Evolutionary conservation across 2,329 filamentous ascomycete genomes (phyloP), one percentile per base, ranked within the genome.

Genomic region (Colletotrichum brevisporum): DNA sequence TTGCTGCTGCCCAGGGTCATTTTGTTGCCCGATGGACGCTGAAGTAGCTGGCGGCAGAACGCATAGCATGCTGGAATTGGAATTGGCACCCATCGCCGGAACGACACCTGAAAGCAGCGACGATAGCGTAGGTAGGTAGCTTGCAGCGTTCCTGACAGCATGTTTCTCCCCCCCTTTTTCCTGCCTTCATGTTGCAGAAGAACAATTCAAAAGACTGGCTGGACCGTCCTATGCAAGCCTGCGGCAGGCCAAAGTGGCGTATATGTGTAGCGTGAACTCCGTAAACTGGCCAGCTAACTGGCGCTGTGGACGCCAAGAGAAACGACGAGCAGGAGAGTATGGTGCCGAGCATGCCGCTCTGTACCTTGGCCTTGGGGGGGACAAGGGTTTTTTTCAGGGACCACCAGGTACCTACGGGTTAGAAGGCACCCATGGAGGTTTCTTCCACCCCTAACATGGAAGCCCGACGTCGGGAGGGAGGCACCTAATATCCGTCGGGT

Each of bases 21-120:
- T 41, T 69, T 53, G 63, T 69, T 69, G 67, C 62, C 62, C 67
- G 45, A 67, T 67, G 60, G 56, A 69, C 67, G 26, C 51, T 41
- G 31, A 36, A 36, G 31, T 36, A 36, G 31, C 31, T 10, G 31
- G 31, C 31, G 31, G 31, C 31, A 36, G 31, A 36, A 45, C 47
- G n/a, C 21, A 13, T 12, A 24, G 56, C 21, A 24, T 24, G 21
- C 55, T 51, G 12, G 39, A n/a, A 45, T 55, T 67, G 62, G 67
- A 67, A 67, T 67, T 69, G 51, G 36, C 21, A 39, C 62, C 39
- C 36, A 21, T 67, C 55, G 47, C 62, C 50, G 50, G 55, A 66
- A 56, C 62, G 52, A 69, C 67, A 31, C n/a, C 13, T 8, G 13
- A 36, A 27, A 36, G 18, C 21, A 43, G n/a, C 26, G 39, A 31